phyloP scores from a whole-genome alignment of 2,329 filamentous ascomycete genomes.

The Cercospora sp. region DNA sequence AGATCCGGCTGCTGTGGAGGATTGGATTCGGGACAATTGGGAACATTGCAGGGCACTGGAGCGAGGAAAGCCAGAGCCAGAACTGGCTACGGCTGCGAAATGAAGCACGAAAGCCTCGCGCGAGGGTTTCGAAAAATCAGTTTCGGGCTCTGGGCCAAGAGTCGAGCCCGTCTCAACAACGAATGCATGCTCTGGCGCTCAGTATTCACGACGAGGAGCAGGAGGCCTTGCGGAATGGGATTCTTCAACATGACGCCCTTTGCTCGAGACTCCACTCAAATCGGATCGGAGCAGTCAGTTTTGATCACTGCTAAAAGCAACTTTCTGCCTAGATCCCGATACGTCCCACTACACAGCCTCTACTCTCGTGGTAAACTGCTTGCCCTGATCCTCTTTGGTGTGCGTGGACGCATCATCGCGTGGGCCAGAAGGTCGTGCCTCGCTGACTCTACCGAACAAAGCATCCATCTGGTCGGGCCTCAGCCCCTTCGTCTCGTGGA shows the following conservation, averaged over 20 bases:
- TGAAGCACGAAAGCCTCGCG: not conserved
- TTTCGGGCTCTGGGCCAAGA: not conserved
- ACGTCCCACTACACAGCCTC: not conserved
- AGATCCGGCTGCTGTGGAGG: constrained; percentile 18
- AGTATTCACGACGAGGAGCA: not conserved
- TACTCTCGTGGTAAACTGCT: not conserved
- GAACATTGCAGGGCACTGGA: constrained; percentile 31
- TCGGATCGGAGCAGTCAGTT: not conserved
- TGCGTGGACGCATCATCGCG: not conserved
- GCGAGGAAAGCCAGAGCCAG: constrained; percentile 13
- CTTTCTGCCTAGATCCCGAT: not conserved
- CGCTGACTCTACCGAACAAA: constrained; percentile 37
- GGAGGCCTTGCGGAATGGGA: not conserved
- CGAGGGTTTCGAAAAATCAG: not conserved
- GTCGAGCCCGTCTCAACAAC: not conserved
- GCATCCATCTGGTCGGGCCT: constrained; percentile 43
- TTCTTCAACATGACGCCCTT: not conserved
- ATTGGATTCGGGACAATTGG: constrained; percentile 33
- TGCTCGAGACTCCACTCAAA: not conserved
- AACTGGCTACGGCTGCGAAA: not conserved
- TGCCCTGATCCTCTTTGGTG: not conserved
- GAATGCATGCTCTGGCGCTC: not conserved
- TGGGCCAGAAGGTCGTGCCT: not conserved
- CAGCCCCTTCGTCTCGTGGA: constrained; percentile 44
- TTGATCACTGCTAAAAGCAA: not conserved